Evolutionary conservation across 306 rosid genomes (phyloP), one percentile per base, ranked within the genome.

Genomic region (Sophora flavescens): DNA sequence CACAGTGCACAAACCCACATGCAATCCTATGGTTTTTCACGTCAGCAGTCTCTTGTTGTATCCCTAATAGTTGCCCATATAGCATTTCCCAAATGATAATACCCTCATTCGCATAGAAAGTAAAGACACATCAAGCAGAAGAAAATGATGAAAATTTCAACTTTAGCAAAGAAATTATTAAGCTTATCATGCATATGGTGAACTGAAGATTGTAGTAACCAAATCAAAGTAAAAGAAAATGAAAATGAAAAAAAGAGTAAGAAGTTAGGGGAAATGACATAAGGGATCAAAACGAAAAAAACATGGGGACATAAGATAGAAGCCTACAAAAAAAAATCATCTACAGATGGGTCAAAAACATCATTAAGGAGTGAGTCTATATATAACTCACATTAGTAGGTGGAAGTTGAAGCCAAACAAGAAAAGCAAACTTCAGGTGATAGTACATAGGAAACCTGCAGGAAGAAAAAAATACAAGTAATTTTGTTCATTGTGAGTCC

Each of bases 391-490:
- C 98, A 89, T 81, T 72, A 33, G 83, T 79, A 39, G 91, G 51
- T 30, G 98, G 98, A 84, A 94, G 97, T 84, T 94, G 98, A 79
- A 94, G 96, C 98, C 98, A 94, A 65, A 94, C 96, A 82, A 94
- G 97, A 88, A 94, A 94, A 52, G 95, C 97, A 69, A 91, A 92
- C 87, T 94, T 92, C 82, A 90, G 8, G 76, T 90, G 98, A 78
- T 94, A 94, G 87, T 94, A 94, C 84, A 92, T 70, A 51, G 98
- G 98, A 84, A 80, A 76, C 98, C 98, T 92, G 88, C 74, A 66
- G 48, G 61, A 26, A 39, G 45, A 52, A 38, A 42, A 72, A 62
- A 77, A 36, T 51, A 38, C 56, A 68, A 44, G 59, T 56, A 51
- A 79, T 41, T 74, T 41, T 18, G 42, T 15, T 42, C 63, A 68